Percentiles rank a stretch among this genome's conserved stretches.
These are phyloP conservation scores for Hypoxylon trugodes DNA, from an alignment of 495 filamentous ascomycete genomes.

Conservation along the genomic window DNA sequence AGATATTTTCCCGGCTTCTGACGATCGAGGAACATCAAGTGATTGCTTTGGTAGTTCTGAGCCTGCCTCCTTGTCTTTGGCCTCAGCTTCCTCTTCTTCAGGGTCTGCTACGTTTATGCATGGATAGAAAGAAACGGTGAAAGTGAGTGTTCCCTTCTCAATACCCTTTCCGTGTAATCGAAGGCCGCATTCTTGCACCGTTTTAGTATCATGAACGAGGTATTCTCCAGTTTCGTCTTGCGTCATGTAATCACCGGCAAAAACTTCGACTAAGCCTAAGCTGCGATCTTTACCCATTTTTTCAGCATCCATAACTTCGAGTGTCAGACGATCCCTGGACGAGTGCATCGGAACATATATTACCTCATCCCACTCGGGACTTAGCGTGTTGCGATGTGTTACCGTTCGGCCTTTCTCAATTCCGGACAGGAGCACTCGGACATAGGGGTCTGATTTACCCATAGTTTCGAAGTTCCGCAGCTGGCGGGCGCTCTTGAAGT, in stretches of 20 bases:
- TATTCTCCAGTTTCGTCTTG: slow-evolving; percentile 84
- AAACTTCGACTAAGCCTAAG: slow-evolving; percentile 79
- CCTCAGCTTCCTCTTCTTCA: slow-evolving; percentile 76
- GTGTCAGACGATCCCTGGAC: slow-evolving; percentile 77
- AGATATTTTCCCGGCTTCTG: slow-evolving; percentile 51
- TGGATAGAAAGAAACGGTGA: slow-evolving; percentile 90
- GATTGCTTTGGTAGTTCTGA: slow-evolving; percentile 48
- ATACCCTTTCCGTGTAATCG: slow-evolving; percentile 70
- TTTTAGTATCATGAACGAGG: slow-evolving; percentile 79
- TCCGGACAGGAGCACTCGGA: slow-evolving; percentile 85
- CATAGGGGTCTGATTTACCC: slow-evolving; percentile 97
- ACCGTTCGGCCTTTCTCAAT: slow-evolving; percentile 90
- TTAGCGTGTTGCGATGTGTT: slow-evolving; percentile 93
- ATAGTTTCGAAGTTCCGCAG: slow-evolving; percentile 93
- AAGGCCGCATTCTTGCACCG: slow-evolving; percentile 65
- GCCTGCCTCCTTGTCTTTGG: slow-evolving; percentile 45
- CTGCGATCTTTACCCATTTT: slow-evolving; percentile 85
- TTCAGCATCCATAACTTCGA: slow-evolving; percentile 98
- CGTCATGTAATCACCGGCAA: slow-evolving; percentile 77
- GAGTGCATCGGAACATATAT: slow-evolving; percentile 94
- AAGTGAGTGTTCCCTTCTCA: slow-evolving; percentile 82
- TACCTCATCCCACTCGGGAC: slow-evolving; percentile 95
- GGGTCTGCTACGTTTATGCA: slow-evolving; percentile 87
- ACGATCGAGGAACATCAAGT: slow-evolving; percentile 49
- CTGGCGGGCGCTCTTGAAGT: slow-evolving; percentile 83